Evolutionary conservation across 2,329 filamentous ascomycete genomes (phyloP), one percentile per base, ranked within the genome.

Genomic region (Aspergillus neotritici): DNA sequence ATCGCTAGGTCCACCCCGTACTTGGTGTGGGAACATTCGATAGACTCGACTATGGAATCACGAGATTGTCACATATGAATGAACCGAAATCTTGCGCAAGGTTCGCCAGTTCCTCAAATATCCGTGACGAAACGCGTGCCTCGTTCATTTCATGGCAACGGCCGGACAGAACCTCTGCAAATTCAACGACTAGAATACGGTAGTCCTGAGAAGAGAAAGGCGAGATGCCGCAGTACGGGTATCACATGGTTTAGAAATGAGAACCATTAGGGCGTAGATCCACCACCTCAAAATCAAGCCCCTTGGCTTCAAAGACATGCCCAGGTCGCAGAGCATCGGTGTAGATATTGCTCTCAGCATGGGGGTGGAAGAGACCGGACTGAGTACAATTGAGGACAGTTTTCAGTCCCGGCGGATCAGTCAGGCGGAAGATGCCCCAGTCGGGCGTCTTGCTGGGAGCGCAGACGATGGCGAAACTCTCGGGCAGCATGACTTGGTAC

Each of bases 381-480:
- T 89, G 79, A 3, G 71, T 82, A 67, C 93, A 98, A 32, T 82
- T 77, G 34, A 94, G 72, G 29, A 98, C 84, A n/a, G 87, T 80
- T 50, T 86, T 82, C 54, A 97, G 76, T 0, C 93, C 93, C 0
- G 93, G 91, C 0, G 93, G 93, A 65, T 96, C 87, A 0, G 93
- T 98, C 4, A 98, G 74, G 29, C 93, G 82, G 68, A 97, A 98
- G 16, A 94, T 85, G 37, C 93, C 93, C 74, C 87, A 91, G 49
- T 87, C 91, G 25, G 62, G 58, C 31, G 76, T 74, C 57, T 86
- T 87, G 44, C 78, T 84, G 0, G 93, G 93, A 5, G 93, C 87
- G 68, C 93, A 98, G 31, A 98, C 93, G 57, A 98, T 94, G 4
- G 93, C 93, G 50, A 98, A 89, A 56, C 87, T 94, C 72, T 98